Evolutionary conservation across 257 asterid species (phyloP), one percentile per base, ranked within the genome.

Genomic region (Catharanthus roseus): DNA sequence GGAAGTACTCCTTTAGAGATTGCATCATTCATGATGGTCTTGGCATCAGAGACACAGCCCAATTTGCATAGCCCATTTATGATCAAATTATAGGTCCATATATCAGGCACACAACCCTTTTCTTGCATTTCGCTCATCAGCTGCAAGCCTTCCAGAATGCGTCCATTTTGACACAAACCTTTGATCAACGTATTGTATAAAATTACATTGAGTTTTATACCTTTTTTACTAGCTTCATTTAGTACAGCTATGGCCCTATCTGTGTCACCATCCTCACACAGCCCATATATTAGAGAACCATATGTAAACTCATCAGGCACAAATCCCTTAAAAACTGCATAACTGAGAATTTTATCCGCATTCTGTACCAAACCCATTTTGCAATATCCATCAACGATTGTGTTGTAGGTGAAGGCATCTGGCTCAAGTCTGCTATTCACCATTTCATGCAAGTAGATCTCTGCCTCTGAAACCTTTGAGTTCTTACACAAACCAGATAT

Each of bases 401-500:
- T 83, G 74, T 93, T 91, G 82, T 89, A 91, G 65, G 99, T 88
- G 84, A 89, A 85, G 67, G 81, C 80, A 85, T 91, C 96, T 2
- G 96, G 97, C 67, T 81, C 75, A 33, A 88, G 72, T 54, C 99
- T 96, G 31, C 80, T 69, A 69, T 88, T 91, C 50, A 91, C 88
- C 97, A 93, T 91, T 77, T 85, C 82, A 78, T 80, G 85, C 90
- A 93, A 75, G 76, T 82, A 93, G 38, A 49, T 73, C 85, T 89
- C 96, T 7, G 96, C 96, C 75, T 89, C 92, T 12, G 41, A 84
- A 81, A 85, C 90, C 78, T 87, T 90, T 11, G 87, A 89, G 73
- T 85, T 83, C 89, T 85, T 93, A 79, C 97, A 93, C 64, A 93
- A 82, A 65, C 99, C 99, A 73, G 84, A 64, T 69, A 93, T 85